Evolutionary conservation across 2,329 filamentous ascomycete species (phyloP).

Genomic region (Scytalidium sp.): DNA sequence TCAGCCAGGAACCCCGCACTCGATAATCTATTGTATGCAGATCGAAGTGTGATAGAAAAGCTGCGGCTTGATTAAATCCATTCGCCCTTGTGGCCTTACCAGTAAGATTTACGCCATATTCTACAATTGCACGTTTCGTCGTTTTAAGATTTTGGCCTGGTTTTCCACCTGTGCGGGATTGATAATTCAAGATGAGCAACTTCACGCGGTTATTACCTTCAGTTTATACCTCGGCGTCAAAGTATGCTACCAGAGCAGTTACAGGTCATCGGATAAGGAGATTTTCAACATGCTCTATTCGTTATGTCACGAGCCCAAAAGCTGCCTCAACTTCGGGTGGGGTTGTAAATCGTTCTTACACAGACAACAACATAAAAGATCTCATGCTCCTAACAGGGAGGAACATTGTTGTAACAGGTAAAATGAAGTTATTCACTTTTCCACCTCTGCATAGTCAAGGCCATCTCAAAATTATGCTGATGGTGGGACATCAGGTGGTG

Average conservation of each 20-base stretch:
- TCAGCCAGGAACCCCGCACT: not conserved
- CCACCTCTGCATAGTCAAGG: not conserved
- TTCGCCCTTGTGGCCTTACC: no score
- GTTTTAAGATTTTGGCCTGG: not conserved
- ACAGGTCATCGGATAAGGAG: not conserved
- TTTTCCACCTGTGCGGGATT: not conserved
- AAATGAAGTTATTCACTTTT: not conserved
- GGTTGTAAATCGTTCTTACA: not conserved
- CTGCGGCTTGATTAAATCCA: not conserved
- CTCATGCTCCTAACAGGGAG: not conserved
- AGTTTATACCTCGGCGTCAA: not conserved
- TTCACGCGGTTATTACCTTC: not conserved
- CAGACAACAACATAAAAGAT: not conserved
- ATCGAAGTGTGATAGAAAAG: not conserved
- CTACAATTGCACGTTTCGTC: not conserved
- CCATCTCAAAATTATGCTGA: not conserved
- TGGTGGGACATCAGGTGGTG: constrained; percentile 25
- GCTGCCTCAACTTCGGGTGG: not conserved
- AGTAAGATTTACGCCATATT: not conserved
- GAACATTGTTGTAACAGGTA: not conserved
- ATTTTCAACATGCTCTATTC: not conserved
- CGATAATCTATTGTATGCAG: not conserved
- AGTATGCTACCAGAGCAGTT: not conserved
- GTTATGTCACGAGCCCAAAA: not conserved
- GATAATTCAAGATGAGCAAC: not conserved